Evolutionary conservation across 768 basidiomycete species (phyloP).

Genomic region (Phlebiopsis flavidoalba): DNA sequence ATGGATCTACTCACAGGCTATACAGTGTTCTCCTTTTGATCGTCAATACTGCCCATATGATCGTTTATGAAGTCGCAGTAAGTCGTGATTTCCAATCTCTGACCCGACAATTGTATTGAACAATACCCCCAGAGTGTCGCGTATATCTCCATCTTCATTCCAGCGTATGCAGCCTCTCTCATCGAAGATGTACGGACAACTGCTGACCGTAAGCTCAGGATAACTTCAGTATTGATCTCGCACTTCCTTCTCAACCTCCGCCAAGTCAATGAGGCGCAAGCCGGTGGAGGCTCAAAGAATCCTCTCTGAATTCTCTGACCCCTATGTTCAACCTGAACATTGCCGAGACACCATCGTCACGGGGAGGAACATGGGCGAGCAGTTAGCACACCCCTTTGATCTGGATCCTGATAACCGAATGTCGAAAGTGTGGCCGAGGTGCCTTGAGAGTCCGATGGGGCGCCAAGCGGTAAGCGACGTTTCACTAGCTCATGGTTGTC

Average conservation of each 20-base stretch:
- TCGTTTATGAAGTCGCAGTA: not conserved
- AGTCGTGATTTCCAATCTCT: not conserved
- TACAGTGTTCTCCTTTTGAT: not conserved
- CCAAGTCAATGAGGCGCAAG: not conserved
- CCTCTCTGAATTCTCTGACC: not conserved
- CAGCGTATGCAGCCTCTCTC: not conserved
- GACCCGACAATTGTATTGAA: not conserved
- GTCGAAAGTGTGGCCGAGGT: not conserved
- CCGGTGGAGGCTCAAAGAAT: not conserved
- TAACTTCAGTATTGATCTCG: not conserved
- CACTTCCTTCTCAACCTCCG: slow-evolving; percentile 5
- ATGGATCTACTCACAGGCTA: not conserved
- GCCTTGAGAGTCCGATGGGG: not conserved
- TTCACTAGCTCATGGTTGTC: not conserved
- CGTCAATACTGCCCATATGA: not conserved
- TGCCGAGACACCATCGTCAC: not conserved
- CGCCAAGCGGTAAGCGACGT: not conserved
- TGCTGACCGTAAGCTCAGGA: not conserved
- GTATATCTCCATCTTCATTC: slow-evolving; percentile 3
- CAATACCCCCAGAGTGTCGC: not conserved
- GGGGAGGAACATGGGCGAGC: not conserved
- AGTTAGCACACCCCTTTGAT: not conserved
- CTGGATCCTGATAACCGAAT: not conserved
- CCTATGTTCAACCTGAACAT: not conserved
- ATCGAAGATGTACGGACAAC: not conserved